Percentiles rank a stretch among this genome's conserved stretches.
Conservation (phyloP, 192 early-diverging fungal genomes). For the Thamnidium elegans region DNA sequence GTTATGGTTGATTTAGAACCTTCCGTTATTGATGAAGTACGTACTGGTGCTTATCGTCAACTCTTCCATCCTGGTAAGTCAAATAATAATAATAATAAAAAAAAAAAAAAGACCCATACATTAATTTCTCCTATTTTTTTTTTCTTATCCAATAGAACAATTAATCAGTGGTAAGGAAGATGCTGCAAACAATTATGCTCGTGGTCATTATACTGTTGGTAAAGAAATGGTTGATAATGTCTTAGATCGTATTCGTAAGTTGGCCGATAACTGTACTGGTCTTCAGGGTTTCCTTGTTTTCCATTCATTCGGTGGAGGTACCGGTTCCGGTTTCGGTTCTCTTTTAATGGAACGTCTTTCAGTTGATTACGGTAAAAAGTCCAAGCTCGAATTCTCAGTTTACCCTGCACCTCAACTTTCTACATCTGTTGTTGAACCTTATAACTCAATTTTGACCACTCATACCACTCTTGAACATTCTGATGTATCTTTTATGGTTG, state of each 20-base stretch:
- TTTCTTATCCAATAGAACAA: conserved; percentile 85
- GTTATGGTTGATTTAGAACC: conserved; percentile 98
- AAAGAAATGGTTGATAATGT: conserved; percentile 98
- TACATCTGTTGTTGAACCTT: conserved; percentile 96
- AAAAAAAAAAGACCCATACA: background rate
- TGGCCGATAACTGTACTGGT: conserved; percentile 96
- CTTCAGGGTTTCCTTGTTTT: conserved; percentile 99
- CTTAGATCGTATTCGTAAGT: conserved; percentile 95
- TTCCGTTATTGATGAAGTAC: conserved; percentile 97
- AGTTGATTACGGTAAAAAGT: conserved; percentile 99
- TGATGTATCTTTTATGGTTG: conserved; percentile 99
- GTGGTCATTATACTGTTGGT: conserved; percentile 99
- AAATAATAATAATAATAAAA: background rate
- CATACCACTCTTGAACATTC: conserved; percentile 99
- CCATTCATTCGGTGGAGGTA: conserved; percentile 99
- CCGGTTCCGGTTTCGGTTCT: conserved; percentile 98
- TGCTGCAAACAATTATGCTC: conserved; percentile 99
- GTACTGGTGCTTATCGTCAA: conserved; percentile 95
- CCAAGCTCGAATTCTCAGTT: conserved; percentile 99
- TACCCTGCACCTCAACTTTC: conserved; percentile 98
- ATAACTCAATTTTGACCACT: conserved; percentile 99
- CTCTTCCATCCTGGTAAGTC: conserved; percentile 50
- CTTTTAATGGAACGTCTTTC: conserved; percentile 97
- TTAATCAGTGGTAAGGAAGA: conserved; percentile 99
- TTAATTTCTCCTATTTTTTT: conserved; percentile 3